Evolutionary conservation across 805 yeast genomes (phyloP), one percentile per base, ranked within the genome.

Genomic region (Cyberlindnera americana): DNA sequence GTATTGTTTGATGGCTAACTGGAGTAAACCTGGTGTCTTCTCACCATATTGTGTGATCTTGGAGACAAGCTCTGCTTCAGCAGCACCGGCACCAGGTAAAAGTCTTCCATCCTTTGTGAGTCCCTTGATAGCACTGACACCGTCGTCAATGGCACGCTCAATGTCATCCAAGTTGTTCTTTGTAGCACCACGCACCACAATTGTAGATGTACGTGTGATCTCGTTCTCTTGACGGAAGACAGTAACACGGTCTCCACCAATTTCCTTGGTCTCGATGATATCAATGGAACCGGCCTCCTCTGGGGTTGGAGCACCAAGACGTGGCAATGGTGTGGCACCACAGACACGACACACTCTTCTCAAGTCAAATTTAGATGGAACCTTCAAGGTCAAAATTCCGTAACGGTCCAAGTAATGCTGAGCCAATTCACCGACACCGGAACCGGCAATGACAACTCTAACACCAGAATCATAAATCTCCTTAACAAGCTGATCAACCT

Each of bases 191-290:
- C 99, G 78, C 39, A 93, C 70, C 34, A 93, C 83, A 54, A 93
- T 89, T 8, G 99, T 93, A 13, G 98, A 81, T 4, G 99, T 93
- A 53, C 85, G 75, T 19, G 96, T 82, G 32, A 61, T 57, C 22
- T 64, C 64, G 24, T 67, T 63, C 47, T 73, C 78, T 66, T 93
- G 99, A 60, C 87, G 77, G 72, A 93, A 90, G 22, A 93, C 75
- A 9, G 98, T 91, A 27, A 93, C 98, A 62, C 96, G 78, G 66
- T 93, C 97, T 39, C 97, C 96, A 49, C 99, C 99, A 60, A 93
- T 88, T 69, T 93, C 99, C 54, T 77, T 78, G 18, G 96, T 83
- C 67, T 86, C 95, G 36, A 93, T 91, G 22, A 82, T 63, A 60
- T 91, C 99, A 45, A 93, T 77, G 30, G 73, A 59, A 40, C 99